Percentiles rank a stretch among this genome's conserved stretches.
These are phyloP conservation scores for Fusarium praegraminearum DNA, from an alignment of 2,329 filamentous ascomycete genomes.

Conservation along the genomic window DNA sequence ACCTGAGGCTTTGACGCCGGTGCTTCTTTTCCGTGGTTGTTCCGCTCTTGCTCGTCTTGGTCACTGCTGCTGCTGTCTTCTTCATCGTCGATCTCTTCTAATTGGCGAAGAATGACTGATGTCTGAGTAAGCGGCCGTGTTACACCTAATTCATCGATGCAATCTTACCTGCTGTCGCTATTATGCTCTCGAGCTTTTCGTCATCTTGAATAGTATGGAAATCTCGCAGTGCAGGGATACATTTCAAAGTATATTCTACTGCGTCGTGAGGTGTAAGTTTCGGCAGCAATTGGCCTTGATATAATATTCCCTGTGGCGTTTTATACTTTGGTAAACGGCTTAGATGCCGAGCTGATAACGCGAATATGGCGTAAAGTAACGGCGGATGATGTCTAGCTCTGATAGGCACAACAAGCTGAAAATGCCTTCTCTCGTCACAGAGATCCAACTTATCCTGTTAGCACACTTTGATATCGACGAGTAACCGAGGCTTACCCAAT, in stretches of 20 bases:
- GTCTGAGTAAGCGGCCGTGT: neutral
- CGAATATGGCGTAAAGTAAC: conserved; percentile 57
- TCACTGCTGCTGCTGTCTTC: conserved; percentile 45
- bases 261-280: conserved; percentile 54
- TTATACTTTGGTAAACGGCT: conserved; percentile 55
- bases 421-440: conserved; percentile 56
- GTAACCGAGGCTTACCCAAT: conserved; percentile 49
- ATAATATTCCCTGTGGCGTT: conserved; percentile 52
- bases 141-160: accelerated
- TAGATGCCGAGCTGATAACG: conserved; percentile 55
- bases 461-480: neutral
- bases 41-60: conserved; percentile 35
- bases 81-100: conserved; percentile 58
- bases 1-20: conserved; percentile 44
- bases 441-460: conserved; percentile 53
- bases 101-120: conserved; percentile 55
- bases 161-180: conserved; percentile 50
- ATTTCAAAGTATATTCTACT: conserved; percentile 56
- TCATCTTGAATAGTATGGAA: conserved; percentile 55
- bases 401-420: conserved; percentile 54
- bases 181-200: conserved; percentile 56
- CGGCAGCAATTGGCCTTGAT: conserved; percentile 54
- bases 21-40: neutral
- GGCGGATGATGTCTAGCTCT: conserved; percentile 53
- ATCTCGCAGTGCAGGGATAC: conserved; percentile 55